Conservation (phyloP, 2,329 filamentous ascomycete genomes). For the Tolypocladium guangdongense region DNA sequence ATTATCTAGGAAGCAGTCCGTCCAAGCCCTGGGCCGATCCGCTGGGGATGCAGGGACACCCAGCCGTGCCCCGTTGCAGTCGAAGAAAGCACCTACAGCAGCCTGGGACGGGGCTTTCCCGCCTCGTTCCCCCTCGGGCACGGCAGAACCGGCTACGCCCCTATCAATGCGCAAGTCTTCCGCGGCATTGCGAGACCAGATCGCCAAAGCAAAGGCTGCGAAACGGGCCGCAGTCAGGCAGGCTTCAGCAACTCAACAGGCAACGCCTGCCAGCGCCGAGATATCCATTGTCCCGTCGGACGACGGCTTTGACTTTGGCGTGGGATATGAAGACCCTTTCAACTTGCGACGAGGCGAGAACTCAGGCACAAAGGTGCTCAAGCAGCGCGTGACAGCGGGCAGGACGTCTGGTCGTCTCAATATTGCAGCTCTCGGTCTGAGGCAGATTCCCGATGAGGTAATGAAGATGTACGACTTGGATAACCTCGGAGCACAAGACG, state of each 20-base stretch:
- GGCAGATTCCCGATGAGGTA: constrained; percentile 70
- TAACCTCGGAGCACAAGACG: constrained; percentile 47
- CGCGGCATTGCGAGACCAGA: constrained; percentile 72
- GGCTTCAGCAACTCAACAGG: constrained; percentile 9
- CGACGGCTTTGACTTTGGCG: constrained; percentile 35
- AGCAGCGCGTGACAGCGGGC: constrained; percentile 61
- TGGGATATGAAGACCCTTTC: constrained; percentile 53
- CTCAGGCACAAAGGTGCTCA: constrained; percentile 54
- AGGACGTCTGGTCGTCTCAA: constrained; percentile 74
- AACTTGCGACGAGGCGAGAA: constrained; percentile 50
- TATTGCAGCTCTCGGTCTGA: constrained; percentile 73
- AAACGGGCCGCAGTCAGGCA: constrained; percentile 43
- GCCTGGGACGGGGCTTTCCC: constrained; percentile 21
- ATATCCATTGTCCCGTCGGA: constrained; percentile 35
- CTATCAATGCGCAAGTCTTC: constrained; percentile 54
- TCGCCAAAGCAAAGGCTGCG: constrained; percentile 84
- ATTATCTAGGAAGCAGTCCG: constrained; percentile 44
- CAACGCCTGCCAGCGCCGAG: constrained; percentile 5
- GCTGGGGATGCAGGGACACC: not conserved
- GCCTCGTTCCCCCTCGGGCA: constrained; percentile 8
- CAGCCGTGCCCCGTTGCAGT: not conserved
- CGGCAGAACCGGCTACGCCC: constrained; percentile 8
- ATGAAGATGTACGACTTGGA: constrained; percentile 84
- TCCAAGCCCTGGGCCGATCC: constrained; percentile 25
- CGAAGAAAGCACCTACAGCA: constrained; percentile 1